Base-by-base conservation (phyloP, 1,284 basidiomycete species). In the Ceratobasidium theobromae region DNA sequence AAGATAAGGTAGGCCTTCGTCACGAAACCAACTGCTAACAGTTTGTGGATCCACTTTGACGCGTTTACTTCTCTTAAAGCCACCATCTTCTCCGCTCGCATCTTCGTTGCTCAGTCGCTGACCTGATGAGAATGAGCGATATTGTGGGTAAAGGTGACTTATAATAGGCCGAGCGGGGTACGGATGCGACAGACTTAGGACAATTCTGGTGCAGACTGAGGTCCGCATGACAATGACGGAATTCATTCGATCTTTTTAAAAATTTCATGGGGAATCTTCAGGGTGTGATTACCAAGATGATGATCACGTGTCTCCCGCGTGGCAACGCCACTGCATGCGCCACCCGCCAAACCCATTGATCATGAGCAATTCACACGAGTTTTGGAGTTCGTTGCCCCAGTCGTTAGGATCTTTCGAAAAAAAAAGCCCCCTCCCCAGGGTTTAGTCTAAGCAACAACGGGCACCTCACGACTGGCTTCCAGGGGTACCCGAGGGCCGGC, bases 11-110 rank as follows among this genome's bases (percentile, higher is more conserved):
- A 62, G 33, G 27, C 57, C 57, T 62, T 62, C 57, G 11, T 46
- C 57, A 4, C 25, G 45, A 46, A 62, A 62, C 57, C 57, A 62
- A 16, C 46, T 35, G 14, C 51, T 32, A 16, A 62, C 57, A 12
- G 46, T 28, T 35, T 62, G 57, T 4, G 57, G 57, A 18, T 62
- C 57, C 18, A 62, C 57, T 25, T 62, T 62, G 33, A 46, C 45
- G 12, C 46, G 57, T 32, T 30, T 40, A 18, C 32, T 33, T 23
- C 40, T 62, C 32, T 51, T 62, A 33, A 62, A 62, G n/a, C 32
- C 33, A 16, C n/a, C 33, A 12, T 62, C 57, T 30, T 62, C 57
- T 2, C 45, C 30, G 25, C 46, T 23, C n/a, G 57, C 33, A 28
- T 28, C 46, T 9, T 49, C 57, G 25, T 62, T 25, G 23, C 46